A percentile compares a stretch with the other conserved stretches of the same genome.
Conservation (phyloP, 202 grass and related monocot genomes). For the Zoysia matrella region DNA sequence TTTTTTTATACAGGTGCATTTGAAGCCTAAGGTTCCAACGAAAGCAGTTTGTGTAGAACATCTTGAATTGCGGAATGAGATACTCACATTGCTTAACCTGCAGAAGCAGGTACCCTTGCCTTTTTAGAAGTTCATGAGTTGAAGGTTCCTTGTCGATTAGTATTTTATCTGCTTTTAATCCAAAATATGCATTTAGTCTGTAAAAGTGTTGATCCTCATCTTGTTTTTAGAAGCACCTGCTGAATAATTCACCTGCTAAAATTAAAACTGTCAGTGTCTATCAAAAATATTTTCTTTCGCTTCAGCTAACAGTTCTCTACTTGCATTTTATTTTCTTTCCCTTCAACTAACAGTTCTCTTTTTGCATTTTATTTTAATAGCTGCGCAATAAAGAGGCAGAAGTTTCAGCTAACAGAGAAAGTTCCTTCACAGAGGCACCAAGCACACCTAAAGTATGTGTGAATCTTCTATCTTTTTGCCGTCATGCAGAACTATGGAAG, state of each 20-base stretch:
- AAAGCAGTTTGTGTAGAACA: too few relatives aligned
- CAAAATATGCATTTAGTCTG: slow-evolving; percentile 20
- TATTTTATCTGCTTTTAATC: slow-evolving; percentile 23
- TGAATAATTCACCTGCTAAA: too few relatives aligned
- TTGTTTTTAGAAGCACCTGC: not conserved
- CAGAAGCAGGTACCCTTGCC: slow-evolving; percentile 76
- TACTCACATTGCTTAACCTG: slow-evolving; percentile 84
- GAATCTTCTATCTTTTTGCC: not conserved
- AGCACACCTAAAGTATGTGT: slow-evolving; percentile 79
- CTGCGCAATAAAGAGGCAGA: slow-evolving; percentile 68
- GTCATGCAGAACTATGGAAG: not conserved
- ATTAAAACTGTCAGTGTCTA: not conserved
- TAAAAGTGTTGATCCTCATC: slow-evolving; percentile 10
- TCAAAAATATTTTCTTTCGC: slow-evolving; percentile 4
- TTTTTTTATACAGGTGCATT: slow-evolving; percentile 59
- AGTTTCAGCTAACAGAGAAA: slow-evolving; percentile 80
- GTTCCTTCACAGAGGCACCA: slow-evolving; percentile 77
- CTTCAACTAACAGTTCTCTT: too few relatives aligned
- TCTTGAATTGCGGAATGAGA: slow-evolving; percentile 57
- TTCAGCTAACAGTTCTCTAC: slow-evolving; percentile 30
- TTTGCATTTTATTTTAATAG: too few relatives aligned
- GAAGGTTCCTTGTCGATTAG: not conserved
- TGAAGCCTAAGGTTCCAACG: slow-evolving; percentile 84
- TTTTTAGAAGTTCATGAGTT: not conserved
- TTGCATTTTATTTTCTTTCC: too few relatives aligned